Evolutionary conservation across 352 stramenopile genomes (phyloP), one percentile per base, ranked within the genome.

Genomic region (Phytophthora nicotianae): DNA sequence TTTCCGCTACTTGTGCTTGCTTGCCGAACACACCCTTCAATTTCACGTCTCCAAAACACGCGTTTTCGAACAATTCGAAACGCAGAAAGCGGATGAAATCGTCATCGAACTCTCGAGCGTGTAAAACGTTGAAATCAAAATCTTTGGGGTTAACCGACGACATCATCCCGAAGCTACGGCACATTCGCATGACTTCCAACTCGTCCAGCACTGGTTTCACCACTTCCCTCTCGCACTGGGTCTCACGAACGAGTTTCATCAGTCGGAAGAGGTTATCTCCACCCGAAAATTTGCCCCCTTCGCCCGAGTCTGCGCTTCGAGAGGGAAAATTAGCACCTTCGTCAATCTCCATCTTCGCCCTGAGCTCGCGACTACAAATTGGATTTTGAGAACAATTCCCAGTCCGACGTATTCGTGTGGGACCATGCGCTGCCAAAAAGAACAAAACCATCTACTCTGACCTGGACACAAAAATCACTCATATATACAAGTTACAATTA

Each of bases 191-290:
- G 21, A 92, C 71, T 40, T 93, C 86, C 20, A 83, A 40, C 50
- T 95, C 84, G 26, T 89, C 57, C 11, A 93, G 57, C n/a, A 91
- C 71, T 0, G 86, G 78, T 50, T 95, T 92, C 16, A 90, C 65
- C 8, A 91, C 74, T 7, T 90, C 81, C 27, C 80, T 68, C 24
- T 86, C 82, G 41, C 87, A 86, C 41, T 94, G 79, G 4, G 62
- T 76, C 46, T 89, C 77, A 0, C 55, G 27, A 17, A 73, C 49
- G 4, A 91, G 62, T 20, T 63, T 74, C 62, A 93, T 38, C 14
- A 91, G 13, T 0, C 83, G 68, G 58, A 90, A 93, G 21, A 72
- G 11, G 20, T 35, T 32, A 17, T n/a, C 10, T 11, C 29, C 27
- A 45, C 16, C 10, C 10, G 37, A 11, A 20, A 29, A 37, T n/a